phyloP scores from a whole-genome alignment of 2,329 filamentous ascomycete genomes.

The Zymoseptoria ardabiliae region DNA sequence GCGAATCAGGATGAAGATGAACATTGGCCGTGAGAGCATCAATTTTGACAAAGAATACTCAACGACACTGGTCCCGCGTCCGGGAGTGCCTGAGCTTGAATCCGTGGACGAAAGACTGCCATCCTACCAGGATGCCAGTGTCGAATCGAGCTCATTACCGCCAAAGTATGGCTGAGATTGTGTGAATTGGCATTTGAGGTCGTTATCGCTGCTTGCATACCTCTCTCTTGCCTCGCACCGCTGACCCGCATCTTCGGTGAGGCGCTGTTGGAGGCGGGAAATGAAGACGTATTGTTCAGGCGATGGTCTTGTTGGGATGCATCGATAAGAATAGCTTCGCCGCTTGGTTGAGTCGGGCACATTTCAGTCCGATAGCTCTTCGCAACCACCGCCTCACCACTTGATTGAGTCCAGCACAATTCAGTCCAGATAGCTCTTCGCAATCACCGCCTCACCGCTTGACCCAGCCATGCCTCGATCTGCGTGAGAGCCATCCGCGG shows the following conservation, averaged over 20 bases:
- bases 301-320: no score
- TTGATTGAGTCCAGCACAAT: background rate
- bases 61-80: background rate
- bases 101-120: background rate
- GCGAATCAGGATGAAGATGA: constrained; percentile 12
- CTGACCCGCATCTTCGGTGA: no score
- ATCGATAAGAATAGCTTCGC: no score
- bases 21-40: constrained; percentile 1
- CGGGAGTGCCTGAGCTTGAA: background rate
- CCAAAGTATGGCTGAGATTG: background rate
- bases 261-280: no score
- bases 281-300: no score
- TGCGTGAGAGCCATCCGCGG: constrained; percentile 8
- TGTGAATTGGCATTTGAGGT: no score
- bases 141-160: background rate
- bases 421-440: background rate
- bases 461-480: constrained; percentile 8
- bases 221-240: no score
- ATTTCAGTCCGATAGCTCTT: background rate
- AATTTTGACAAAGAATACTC: background rate
- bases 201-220: no score
- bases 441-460: constrained; percentile 6
- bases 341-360: no score
- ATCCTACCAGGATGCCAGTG: background rate
- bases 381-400: constrained; percentile 4